Base-by-base conservation (phyloP, 352 stramenopile genomes). In the Pythium phragmiticola region DNA sequence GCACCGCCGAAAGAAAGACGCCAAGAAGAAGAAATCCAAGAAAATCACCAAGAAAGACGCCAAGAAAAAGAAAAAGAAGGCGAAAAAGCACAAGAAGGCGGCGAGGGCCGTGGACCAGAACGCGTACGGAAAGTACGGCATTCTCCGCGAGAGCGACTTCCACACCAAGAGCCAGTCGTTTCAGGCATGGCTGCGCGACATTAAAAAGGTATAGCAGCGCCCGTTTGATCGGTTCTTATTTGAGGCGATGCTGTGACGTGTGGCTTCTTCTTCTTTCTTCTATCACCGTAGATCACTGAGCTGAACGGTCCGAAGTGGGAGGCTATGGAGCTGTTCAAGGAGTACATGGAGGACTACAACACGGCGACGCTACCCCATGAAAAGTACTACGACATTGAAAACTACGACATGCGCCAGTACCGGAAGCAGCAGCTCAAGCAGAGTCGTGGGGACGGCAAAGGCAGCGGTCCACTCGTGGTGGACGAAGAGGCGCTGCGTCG, bases 291-390 rank as follows among this genome's bases (percentile, higher is more conserved):
- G 68, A 90, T 95, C 48, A 65, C 69, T 23, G 84, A 93, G 55
- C 92, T 95, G 28, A 92, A 92, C 47, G 87, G 87, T 19, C 82
- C 88, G 62, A 94, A 95, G 68, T 90, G 81, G 75, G 82, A 97
- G 51, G 81, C 84, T 21, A 94, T 94, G 83, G 84, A 97, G 71
- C 75, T 94, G 50, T 97, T 97, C 64, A 84, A 87, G 34, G 83
- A 92, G 73, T 98, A 98, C 81, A 95, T 96, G 70, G 97, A 99
- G 76, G 97, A 99, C 81, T 99, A 95, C 87, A 99, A 99, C 76
- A 99, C 97, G 34, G 95, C 91, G 39, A 99, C 97, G 12, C 67
- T 99, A 34, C 95, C 96, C 0, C 94, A 99, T 66, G 84, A 97
- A 19, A 99, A 99, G 66, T 99, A 98, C 81, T 98, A 99, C 68